Evolutionary conservation across 140 eudicot species (phyloP).

Genomic region (Eryngium alpinum): DNA sequence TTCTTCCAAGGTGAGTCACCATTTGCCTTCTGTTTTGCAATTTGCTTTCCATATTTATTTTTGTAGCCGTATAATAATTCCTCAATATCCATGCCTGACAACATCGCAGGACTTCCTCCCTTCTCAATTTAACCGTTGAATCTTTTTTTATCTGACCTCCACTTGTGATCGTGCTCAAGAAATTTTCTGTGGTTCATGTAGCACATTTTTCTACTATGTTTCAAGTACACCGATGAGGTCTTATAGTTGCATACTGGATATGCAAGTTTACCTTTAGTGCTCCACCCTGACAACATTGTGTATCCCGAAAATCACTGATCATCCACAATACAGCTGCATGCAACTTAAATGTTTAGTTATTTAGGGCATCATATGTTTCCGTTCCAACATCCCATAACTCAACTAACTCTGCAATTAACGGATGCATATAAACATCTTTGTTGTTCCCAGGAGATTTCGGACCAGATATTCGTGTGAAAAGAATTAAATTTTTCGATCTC

Average conservation of each 20-base stretch:
- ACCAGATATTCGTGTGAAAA: slow-evolving; percentile 11
- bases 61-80: background rate
- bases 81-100: background rate
- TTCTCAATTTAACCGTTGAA: background rate
- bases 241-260: slow-evolving; percentile 12
- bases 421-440: background rate
- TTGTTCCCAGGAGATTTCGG: slow-evolving; percentile 8
- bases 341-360: background rate
- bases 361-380: slow-evolving; percentile 14
- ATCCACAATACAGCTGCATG: slow-evolving; percentile 13
- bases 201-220: background rate
- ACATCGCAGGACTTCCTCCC: background rate
- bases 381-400: slow-evolving; percentile 2
- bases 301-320: slow-evolving; percentile 15
- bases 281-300: slow-evolving; percentile 19
- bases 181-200: background rate
- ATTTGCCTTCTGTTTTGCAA: background rate
- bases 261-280: slow-evolving; percentile 11
- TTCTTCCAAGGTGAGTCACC: slow-evolving; percentile 5
- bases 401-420: slow-evolving; percentile 6
- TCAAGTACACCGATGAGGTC: background rate
- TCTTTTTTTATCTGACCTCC: background rate
- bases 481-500: background rate
- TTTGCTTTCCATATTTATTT: background rate
- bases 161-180: background rate